Conservation (phyloP, 2,329 filamentous ascomycete species). For the Aureobasidium melanogenum region DNA sequence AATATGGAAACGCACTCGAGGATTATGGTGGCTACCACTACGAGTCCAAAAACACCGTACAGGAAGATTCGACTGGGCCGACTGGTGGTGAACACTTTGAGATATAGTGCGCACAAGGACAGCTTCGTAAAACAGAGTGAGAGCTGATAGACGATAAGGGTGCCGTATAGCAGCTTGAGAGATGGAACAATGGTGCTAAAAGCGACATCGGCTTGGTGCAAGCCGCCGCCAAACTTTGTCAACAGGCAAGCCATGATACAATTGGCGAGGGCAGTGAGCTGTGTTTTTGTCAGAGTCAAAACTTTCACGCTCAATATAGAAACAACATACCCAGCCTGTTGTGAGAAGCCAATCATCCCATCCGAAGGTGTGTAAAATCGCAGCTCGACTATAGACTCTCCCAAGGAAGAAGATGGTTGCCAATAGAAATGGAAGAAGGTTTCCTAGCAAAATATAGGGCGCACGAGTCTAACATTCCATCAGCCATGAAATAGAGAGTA, state of each 20-base stretch:
- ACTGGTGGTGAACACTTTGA: conserved; percentile 6
- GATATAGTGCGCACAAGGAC: conserved; percentile 2
- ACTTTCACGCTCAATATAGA: not conserved
- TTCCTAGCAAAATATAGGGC: conserved; percentile 3
- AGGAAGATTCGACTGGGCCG: not conserved
- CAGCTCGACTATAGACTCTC: not conserved
- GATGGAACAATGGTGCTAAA: not conserved
- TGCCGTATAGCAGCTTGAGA: not conserved
- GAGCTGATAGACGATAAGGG: not conserved
- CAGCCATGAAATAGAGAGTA: not conserved
- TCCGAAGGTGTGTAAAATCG: not conserved
- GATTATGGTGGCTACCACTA: not conserved
- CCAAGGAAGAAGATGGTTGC: not conserved
- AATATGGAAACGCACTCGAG: conserved; percentile 4
- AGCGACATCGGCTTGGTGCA: not conserved
- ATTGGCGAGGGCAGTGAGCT: not conserved
- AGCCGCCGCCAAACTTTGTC: not conserved
- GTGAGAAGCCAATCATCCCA: conserved; percentile 7
- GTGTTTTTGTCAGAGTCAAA: not conserved
- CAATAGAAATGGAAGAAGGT: conserved; percentile 3
- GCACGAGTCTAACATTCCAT: not conserved
- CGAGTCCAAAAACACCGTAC: not conserved
- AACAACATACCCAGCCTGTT: not conserved
- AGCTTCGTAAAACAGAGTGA: conserved; percentile 8
- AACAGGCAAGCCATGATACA: conserved; percentile 8